Percentiles rank a stretch among this genome's conserved stretches.
Evolutionary conservation across 495 filamentous ascomycete species (phyloP).

Genomic region (Tirmania nivea): DNA sequence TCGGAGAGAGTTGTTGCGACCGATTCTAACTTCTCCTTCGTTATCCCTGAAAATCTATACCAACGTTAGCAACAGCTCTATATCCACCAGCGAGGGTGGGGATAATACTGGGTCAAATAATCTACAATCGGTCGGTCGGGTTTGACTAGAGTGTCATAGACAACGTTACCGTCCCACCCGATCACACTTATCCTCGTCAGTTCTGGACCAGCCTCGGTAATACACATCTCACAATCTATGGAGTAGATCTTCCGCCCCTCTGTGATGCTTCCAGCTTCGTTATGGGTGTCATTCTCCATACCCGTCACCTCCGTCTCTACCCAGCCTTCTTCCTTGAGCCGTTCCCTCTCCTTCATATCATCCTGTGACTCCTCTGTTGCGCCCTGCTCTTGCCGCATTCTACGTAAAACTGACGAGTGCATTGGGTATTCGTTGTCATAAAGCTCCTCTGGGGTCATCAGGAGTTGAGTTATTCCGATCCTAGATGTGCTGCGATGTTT

Average conservation of each 20-base stretch:
- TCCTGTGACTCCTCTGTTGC: neutral
- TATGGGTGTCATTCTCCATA: conserved; percentile 44
- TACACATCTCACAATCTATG: conserved; percentile 93
- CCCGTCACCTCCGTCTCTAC: conserved; percentile 50
- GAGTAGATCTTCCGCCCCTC: conserved; percentile 61
- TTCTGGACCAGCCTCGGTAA: conserved; percentile 50
- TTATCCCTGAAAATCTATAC: conserved; percentile 58
- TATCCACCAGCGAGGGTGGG: neutral
- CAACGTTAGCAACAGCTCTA: neutral
- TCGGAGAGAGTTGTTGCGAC: conserved; percentile 68
- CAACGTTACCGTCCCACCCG: conserved; percentile 57
- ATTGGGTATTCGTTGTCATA: conserved; percentile 57
- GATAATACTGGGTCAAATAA: conserved; percentile 55
- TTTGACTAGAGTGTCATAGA: conserved; percentile 83
- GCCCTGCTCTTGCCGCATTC: neutral
- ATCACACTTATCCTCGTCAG: conserved; percentile 75
- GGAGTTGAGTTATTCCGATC: conserved; percentile 55
- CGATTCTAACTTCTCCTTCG: conserved; percentile 50
- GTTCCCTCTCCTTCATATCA: conserved; percentile 24
- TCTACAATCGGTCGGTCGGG: conserved; percentile 63
- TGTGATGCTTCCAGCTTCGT: conserved; percentile 61
- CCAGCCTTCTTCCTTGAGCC: conserved; percentile 43
- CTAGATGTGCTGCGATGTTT: conserved; percentile 42
- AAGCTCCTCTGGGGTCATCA: conserved; percentile 51
- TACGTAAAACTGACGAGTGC: conserved; percentile 42